Percentiles rank a stretch among this genome's conserved stretches.
These are phyloP conservation scores for Sicyos baderoa DNA, from an alignment of 306 rosid species.

Conservation along the genomic window DNA sequence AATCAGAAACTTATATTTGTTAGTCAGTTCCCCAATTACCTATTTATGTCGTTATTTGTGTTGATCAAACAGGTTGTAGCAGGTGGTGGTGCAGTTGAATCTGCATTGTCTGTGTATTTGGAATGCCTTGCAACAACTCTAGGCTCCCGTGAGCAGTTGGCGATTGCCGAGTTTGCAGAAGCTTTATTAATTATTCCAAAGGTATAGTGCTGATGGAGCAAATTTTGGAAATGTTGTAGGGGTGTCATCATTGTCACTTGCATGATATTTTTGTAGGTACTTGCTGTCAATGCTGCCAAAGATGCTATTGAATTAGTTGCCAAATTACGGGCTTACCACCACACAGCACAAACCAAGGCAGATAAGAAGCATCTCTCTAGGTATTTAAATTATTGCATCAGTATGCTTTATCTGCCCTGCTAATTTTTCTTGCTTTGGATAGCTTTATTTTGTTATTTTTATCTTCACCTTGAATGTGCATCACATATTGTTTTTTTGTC, in stretches of 20 bases:
- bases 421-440: neutral
- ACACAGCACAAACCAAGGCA: slow-evolving; percentile 74
- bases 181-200: slow-evolving; percentile 77
- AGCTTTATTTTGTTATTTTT: neutral
- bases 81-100: slow-evolving; percentile 97
- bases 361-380: slow-evolving; percentile 83
- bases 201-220: slow-evolving; percentile 27
- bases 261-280: slow-evolving; percentile 50
- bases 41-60: slow-evolving; percentile 2
- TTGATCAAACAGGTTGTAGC: slow-evolving; percentile 68
- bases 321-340: slow-evolving; percentile 78
- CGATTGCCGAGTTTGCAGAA: slow-evolving; percentile 96
- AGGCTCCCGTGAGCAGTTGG: slow-evolving; percentile 98
- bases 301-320: slow-evolving; percentile 94
- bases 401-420: too few relatives aligned
- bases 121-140: slow-evolving; percentile 91
- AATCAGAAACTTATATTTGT: neutral
- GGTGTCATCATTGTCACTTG: neutral
- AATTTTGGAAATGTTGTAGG: neutral
- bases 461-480: neutral
- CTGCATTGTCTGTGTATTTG: slow-evolving; percentile 86
- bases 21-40: neutral
- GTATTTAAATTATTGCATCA: slow-evolving; percentile 30
- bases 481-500: neutral
- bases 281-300: slow-evolving; percentile 95